Evolutionary conservation across 495 filamentous ascomycete genomes (phyloP).

Genomic region (Neurospora tetrasperma): DNA sequence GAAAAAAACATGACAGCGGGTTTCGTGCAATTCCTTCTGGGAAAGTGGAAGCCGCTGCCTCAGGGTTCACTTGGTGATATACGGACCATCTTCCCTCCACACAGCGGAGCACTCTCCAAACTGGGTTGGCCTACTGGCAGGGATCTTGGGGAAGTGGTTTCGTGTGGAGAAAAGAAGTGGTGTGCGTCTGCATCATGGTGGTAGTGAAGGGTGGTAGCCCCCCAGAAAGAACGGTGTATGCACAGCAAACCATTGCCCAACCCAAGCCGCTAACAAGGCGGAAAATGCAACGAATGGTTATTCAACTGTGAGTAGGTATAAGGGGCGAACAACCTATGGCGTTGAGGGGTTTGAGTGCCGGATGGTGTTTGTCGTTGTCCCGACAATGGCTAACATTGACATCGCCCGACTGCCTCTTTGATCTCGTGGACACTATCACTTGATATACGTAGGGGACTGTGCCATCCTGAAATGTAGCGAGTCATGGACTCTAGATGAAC

Average conservation of each 20-base stretch:
- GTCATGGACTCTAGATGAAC: background rate
- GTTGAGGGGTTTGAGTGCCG: background rate
- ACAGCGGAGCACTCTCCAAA: slow-evolving; percentile 10
- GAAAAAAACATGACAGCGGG: slow-evolving; percentile 9
- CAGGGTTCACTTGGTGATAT: slow-evolving; percentile 26
- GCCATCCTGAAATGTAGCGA: background rate
- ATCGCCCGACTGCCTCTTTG: background rate
- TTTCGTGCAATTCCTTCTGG: slow-evolving; percentile 9
- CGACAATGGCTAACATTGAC: background rate
- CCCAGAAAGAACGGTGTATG: background rate
- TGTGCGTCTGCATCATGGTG: slow-evolving; percentile 12
- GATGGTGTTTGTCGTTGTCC: background rate
- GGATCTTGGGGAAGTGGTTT: slow-evolving; percentile 15
- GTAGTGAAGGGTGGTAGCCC: slow-evolving; percentile 5
- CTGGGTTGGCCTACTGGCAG: slow-evolving; percentile 21
- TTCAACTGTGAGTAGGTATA: background rate
- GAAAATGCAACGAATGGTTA: background rate
- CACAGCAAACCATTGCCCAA: background rate
- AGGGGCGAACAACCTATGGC: background rate
- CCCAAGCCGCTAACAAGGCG: background rate
- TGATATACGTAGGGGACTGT: background rate
- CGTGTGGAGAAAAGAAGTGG: slow-evolving; percentile 19
- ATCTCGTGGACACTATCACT: background rate
- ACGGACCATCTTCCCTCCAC: slow-evolving; percentile 19
- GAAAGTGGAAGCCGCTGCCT: slow-evolving; percentile 10